Conservation (phyloP, 805 yeast species). For the Pichia heedii region DNA sequence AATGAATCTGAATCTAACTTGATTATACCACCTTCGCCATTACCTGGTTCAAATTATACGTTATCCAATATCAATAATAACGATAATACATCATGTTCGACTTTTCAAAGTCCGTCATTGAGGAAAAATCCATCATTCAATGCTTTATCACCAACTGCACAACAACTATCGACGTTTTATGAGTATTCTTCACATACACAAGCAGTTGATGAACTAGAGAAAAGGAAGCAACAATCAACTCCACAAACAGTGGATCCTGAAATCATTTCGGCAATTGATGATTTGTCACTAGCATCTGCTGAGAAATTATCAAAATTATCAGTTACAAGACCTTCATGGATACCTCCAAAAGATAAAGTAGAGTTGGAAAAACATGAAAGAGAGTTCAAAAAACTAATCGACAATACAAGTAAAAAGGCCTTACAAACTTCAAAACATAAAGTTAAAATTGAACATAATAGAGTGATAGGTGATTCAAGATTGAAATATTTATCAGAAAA, state of each 20-base stretch:
- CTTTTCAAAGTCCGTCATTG: constrained; percentile 13
- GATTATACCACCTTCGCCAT: constrained; percentile 39
- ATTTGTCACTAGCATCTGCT: constrained; percentile 47
- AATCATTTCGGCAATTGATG: constrained; percentile 34
- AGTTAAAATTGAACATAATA: constrained; percentile 26
- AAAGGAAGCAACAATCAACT: constrained; percentile 17
- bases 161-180: constrained; percentile 34
- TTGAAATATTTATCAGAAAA: constrained; percentile 23
- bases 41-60: constrained; percentile 31
- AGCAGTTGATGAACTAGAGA: constrained; percentile 29
- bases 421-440: constrained; percentile 24
- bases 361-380: constrained; percentile 50
- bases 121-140: constrained; percentile 23
- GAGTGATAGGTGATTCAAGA: constrained; percentile 28
- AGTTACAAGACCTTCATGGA: constrained; percentile 60
- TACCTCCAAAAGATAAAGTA: constrained; percentile 52
- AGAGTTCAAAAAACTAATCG: constrained; percentile 36
- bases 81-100: too few species aligned
- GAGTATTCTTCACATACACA: constrained; percentile 29
- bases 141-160: constrained; percentile 28
- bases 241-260: constrained; percentile 18
- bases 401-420: constrained; percentile 25
- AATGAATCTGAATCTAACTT: constrained; percentile 14
- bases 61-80: not conserved
- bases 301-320: constrained; percentile 49